These are phyloP conservation scores for Mycena galopus DNA, from an alignment of 768 basidiomycete species.

Conservation along the genomic window DNA sequence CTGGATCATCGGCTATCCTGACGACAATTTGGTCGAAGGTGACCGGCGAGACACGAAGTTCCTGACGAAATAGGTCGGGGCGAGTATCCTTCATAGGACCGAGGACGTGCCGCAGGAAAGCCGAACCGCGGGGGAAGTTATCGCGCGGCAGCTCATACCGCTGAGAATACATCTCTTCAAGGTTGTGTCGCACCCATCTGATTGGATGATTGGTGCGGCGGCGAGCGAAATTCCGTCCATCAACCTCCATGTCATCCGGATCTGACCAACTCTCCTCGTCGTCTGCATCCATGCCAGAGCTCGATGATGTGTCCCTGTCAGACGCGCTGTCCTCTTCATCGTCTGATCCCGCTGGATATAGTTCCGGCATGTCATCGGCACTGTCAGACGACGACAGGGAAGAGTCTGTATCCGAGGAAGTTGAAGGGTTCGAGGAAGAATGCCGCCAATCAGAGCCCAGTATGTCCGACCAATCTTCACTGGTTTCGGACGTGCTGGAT, in stretches of 20 bases:
- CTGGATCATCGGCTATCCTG: neutral
- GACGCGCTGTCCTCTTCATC: neutral
- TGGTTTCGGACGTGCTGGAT: neutral
- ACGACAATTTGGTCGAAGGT: slow-evolving; percentile 22
- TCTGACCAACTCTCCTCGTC: neutral
- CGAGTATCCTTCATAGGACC: neutral
- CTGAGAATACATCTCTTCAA: slow-evolving; percentile 34
- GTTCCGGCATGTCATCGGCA: slow-evolving; percentile 3
- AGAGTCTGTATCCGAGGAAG: neutral
- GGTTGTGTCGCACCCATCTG: slow-evolving; percentile 10
- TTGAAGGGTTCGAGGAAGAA: neutral
- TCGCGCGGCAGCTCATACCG: slow-evolving; percentile 33
- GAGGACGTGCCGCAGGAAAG: slow-evolving; percentile 26
- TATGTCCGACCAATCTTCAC: too few relatives aligned
- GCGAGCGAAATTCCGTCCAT: neutral
- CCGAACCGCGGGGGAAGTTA: slow-evolving; percentile 28
- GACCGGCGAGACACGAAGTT: too few relatives aligned
- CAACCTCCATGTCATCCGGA: neutral
- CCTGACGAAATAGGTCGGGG: slow-evolving; percentile 19
- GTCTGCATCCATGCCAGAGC: neutral
- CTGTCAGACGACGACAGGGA: neutral
- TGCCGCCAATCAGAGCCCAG: slow-evolving; percentile 8
- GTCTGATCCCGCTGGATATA: slow-evolving; percentile 6
- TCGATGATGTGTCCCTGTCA: too few relatives aligned
- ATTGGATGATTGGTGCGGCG: neutral